Percentiles rank a stretch among this genome's conserved stretches.
phyloP scores from a whole-genome alignment of 352 stramenopile genomes.

The Aphanomyces astaci region DNA sequence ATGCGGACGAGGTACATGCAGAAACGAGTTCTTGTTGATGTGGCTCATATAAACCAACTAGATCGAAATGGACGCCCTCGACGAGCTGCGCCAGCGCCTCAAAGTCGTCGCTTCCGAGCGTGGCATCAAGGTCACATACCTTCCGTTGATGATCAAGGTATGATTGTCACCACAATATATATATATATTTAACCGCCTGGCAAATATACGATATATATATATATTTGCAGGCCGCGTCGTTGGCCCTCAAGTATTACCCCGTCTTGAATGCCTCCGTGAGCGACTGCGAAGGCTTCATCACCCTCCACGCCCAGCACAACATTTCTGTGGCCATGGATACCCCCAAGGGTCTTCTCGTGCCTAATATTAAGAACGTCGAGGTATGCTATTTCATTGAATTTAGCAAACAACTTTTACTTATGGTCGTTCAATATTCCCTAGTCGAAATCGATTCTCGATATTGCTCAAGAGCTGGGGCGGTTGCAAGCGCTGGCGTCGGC shows the following conservation, averaged over 20 bases:
- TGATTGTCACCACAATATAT: background rate
- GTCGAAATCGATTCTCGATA: conserved; percentile 74
- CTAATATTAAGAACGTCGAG: conserved; percentile 93
- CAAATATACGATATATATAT: conserved; percentile 29
- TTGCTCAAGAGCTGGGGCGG: conserved; percentile 76
- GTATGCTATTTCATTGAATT: no score
- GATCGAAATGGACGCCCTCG: conserved; percentile 89
- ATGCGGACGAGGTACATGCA: conserved; percentile 93
- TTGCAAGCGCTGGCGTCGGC: conserved; percentile 80
- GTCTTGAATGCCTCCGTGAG: conserved; percentile 90
- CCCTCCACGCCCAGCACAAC: conserved; percentile 89
- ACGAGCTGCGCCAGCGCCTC: conserved; percentile 76
- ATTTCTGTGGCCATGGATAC: conserved; percentile 99
- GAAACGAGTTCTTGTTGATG: no score
- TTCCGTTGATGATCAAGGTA: conserved; percentile 95
- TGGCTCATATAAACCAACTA: no score
- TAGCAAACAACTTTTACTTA: background rate
- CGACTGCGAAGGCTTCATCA: conserved; percentile 76
- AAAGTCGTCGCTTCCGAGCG: conserved; percentile 74
- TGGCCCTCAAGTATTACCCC: conserved; percentile 92
- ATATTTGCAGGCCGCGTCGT: conserved; percentile 54
- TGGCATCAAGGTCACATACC: conserved; percentile 89
- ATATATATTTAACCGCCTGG: background rate
- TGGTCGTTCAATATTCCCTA: conserved; percentile 24
- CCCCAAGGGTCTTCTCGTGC: conserved; percentile 91